Conservation (phyloP, 2,329 filamentous ascomycete genomes). For the Huntiella moniliformis region DNA sequence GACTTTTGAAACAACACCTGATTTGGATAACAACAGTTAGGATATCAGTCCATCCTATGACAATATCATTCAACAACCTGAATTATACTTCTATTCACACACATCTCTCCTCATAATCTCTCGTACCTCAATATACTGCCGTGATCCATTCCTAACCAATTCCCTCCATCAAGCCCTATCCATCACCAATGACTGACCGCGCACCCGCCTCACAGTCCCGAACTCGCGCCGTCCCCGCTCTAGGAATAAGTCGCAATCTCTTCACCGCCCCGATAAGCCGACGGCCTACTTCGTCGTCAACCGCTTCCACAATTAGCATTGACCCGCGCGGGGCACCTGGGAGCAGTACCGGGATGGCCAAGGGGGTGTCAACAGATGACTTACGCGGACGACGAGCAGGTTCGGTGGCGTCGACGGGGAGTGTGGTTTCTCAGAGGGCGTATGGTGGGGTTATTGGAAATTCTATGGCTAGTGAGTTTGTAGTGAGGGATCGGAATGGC, state of each 20-base stretch:
- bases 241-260: slow-evolving; percentile 8
- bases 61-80: too few relatives aligned
- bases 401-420: slow-evolving; percentile 1
- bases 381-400: neutral
- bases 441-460: slow-evolving; percentile 4
- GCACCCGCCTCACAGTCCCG: slow-evolving; percentile 1
- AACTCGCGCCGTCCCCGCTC: slow-evolving; percentile 4
- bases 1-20: too few relatives aligned
- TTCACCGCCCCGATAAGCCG: slow-evolving; percentile 7
- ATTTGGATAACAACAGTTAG: too few relatives aligned
- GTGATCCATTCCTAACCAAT: too few relatives aligned
- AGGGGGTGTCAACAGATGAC: slow-evolving; percentile 1
- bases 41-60: too few relatives aligned
- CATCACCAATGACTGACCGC: neutral
- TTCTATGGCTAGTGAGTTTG: slow-evolving; percentile 29
- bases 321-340: neutral
- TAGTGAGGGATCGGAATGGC: slow-evolving; percentile 43
- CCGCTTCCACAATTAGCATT: slow-evolving; percentile 1
- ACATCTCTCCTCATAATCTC: too few relatives aligned
- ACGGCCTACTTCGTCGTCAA: slow-evolving; percentile 7
- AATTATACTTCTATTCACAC: too few relatives aligned
- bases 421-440: neutral
- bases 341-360: too few relatives aligned
- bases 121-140: too few relatives aligned
- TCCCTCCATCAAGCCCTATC: too few relatives aligned